Evolutionary conservation across 2,329 filamentous ascomycete species (phyloP).

Genomic region (Chaetomium olivaceum): DNA sequence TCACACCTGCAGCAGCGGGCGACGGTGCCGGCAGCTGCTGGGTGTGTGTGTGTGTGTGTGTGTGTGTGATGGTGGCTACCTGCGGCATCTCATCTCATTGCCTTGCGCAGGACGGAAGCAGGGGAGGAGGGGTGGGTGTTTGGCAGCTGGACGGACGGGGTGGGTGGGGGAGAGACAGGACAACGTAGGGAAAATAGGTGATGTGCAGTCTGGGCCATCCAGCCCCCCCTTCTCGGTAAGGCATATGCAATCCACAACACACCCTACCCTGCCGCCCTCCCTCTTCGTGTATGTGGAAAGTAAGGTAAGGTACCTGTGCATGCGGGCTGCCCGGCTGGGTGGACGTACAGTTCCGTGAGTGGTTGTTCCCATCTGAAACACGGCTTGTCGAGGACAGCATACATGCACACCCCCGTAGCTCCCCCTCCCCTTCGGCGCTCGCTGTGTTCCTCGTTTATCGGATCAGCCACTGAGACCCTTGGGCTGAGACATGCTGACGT

Average conservation of each 20-base stretch:
- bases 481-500: conserved; percentile 11
- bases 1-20: conserved; percentile 9
- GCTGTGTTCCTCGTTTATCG: neutral
- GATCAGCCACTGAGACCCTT: conserved; percentile 1
- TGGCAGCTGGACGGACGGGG: neutral
- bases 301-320: conserved; percentile 3
- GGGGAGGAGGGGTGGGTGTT: too few relatives aligned
- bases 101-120: neutral
- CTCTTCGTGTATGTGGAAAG: neutral
- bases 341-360: conserved; percentile 5
- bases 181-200: neutral
- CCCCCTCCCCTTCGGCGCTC: neutral
- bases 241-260: neutral
- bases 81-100: neutral
- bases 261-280: neutral
- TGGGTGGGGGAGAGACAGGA: neutral
- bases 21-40: neutral
- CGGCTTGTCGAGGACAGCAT: neutral
- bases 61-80: neutral
- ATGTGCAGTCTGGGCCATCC: neutral
- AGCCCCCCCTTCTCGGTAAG: neutral
- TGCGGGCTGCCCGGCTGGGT: neutral
- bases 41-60: neutral
- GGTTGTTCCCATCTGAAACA: conserved; percentile 8
- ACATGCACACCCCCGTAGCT: conserved; percentile 3